Evolutionary conservation across 176 grass and related monocot genomes (phyloP).

Genomic region (Hsuehochloa calcarea): DNA sequence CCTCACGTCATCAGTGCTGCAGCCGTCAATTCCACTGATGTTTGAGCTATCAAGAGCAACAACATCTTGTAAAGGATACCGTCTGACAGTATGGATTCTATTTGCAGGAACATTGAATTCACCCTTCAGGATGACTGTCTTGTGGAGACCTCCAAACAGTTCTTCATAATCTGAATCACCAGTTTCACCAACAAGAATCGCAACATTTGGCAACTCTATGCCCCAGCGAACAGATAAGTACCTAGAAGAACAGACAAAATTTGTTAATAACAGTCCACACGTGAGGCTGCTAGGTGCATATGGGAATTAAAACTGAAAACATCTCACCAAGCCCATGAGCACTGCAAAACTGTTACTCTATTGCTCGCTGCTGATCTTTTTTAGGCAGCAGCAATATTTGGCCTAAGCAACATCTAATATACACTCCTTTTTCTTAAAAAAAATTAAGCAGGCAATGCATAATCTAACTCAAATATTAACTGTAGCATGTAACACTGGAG

Average conservation of each 20-base stretch:
- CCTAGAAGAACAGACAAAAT: conserved; percentile 36
- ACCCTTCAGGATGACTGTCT: conserved; percentile 80
- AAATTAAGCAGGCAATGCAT: background rate
- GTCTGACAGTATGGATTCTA: conserved; percentile 54
- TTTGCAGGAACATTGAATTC: conserved; percentile 66
- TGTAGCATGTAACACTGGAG: background rate
- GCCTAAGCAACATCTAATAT: background rate
- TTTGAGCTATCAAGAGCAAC: conserved; percentile 73
- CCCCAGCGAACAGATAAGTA: conserved; percentile 92
- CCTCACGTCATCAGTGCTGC: conserved; percentile 40
- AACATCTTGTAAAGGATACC: conserved; percentile 77
- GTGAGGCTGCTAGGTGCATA: background rate
- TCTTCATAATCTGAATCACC: conserved; percentile 91
- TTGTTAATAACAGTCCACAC: background rate
- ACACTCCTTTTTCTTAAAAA: background rate
- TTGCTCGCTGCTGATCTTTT: conserved; percentile 1
- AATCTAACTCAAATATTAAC: background rate
- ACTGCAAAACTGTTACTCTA: background rate
- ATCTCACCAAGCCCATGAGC: background rate
- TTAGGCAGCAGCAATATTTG: background rate
- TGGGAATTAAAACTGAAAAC: background rate
- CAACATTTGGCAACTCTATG: conserved; percentile 60
- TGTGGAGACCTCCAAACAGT: conserved; percentile 78
- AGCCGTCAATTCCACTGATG: conserved; percentile 66
- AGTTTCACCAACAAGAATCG: conserved; percentile 69